Evolutionary conservation across 2,329 filamentous ascomycete genomes (phyloP), one percentile per base, ranked within the genome.

Genomic region (Ciborinia camelliae): DNA sequence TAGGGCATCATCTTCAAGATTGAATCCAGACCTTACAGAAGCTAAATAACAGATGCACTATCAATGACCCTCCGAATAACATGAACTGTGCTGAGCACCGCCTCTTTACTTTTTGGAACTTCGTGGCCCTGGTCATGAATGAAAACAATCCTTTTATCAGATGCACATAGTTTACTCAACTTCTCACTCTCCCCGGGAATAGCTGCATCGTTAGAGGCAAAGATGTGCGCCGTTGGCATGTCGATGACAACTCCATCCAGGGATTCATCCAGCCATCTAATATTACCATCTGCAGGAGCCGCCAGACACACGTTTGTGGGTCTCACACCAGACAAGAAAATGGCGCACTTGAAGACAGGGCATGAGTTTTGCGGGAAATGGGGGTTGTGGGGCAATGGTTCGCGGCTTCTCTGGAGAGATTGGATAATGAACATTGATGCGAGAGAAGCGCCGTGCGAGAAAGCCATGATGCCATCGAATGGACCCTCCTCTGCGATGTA

Each of bases 381-480:
- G 26, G 48, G 41, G 18, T 20, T 43, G 41, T 7, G 15, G 41
- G 48, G 30, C 12, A 51, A 18, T 4, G 4, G 8, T 28, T 51
- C 30, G 23, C 2, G 23, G 48, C 30, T 28, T 51, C 20, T 28
- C 23, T 51, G 48, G 1, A 28, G 23, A 28, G 23, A 28, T 28
- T 28, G 48, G 26, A 51, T 51, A 28, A 55, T 8, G 30, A 55
- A 41, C 37, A 41, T 55, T 9, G 52, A 35, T 9, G 52, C 52
- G 12, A 55, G 35, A 12, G 30, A 35, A 55, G 32, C 52, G 20
- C 52, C 52, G 15, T 41, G 30, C 28, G 52, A 55, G 26, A 55
- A 55, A n/a, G 52, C 52, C 37, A 55, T 55, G 52, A 55, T 41
- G n/a, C 52, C 52, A 26, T 55, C 52, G 41, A 37, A 55, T 23